Percentiles rank a stretch among this genome's conserved stretches.
Conservation (phyloP, 1,284 basidiomycete genomes). For the Ceratobasidium sp. region DNA sequence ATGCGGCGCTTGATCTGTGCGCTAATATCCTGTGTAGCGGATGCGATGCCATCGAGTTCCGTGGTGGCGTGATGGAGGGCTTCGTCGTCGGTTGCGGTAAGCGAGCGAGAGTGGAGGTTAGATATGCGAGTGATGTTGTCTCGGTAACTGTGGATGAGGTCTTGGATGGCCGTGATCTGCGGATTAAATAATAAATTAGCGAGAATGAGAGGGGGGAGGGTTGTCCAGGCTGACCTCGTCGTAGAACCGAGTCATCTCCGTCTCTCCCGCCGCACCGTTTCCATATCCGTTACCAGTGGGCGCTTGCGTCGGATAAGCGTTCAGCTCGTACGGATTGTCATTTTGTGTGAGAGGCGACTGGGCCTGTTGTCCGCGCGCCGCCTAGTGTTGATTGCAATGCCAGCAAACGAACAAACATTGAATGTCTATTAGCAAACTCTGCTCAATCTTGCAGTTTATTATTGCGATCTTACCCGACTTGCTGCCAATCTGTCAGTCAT, state of each 20-base stretch:
- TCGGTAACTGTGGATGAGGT: constrained; percentile 34
- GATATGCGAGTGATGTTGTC: constrained; percentile 39
- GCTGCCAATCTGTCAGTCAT: constrained; percentile 37
- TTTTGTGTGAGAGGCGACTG: constrained; percentile 15
- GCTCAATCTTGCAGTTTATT: neutral
- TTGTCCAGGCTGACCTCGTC: constrained; percentile 23
- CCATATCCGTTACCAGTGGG: neutral
- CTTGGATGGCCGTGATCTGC: constrained; percentile 38
- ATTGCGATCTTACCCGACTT: constrained; percentile 10
- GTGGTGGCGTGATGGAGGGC: constrained; percentile 35
- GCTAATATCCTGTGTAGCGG: constrained; percentile 21
- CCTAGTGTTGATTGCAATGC: constrained; percentile 31
- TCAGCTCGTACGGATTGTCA: constrained; percentile 22
- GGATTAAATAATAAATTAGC: neutral
- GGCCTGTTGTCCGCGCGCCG: constrained; percentile 17
- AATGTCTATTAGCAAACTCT: neutral
- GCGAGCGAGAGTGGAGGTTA: constrained; percentile 39
- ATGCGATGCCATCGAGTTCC: constrained; percentile 32
- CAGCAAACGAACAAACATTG: constrained; percentile 22
- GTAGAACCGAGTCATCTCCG: constrained; percentile 37
- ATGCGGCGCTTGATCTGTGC: constrained; percentile 27
- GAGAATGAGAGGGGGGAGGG: no score
- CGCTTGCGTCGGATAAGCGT: neutral
- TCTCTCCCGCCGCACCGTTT: constrained; percentile 3
- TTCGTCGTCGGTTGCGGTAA: constrained; percentile 40